Base-by-base conservation (phyloP, 1,284 basidiomycete species). In the Moesziomyces sp. region DNA sequence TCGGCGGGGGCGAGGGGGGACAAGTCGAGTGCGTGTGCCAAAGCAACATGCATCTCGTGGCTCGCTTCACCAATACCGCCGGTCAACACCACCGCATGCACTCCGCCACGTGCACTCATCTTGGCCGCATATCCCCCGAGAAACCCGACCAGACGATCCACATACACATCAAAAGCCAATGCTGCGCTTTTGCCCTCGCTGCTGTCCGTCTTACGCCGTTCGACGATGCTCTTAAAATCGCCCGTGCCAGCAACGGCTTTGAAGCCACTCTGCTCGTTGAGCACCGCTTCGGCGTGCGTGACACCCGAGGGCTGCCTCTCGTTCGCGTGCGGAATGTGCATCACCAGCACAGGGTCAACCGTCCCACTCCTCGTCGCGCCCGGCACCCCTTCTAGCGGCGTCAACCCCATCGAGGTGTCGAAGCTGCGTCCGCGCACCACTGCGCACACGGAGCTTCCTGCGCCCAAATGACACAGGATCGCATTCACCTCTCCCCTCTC, bases 81-180 rank as follows among this genome's bases (percentile, higher is more conserved):
- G 18, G 51, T 53, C 42, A 74, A 65, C 5, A 74, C 71, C n/a
- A 74, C 14, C 18, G 67, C 61, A 35, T 70, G 42, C 1, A 74
- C 50, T 16, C 56, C 61, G 5, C 61, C 60, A 7, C 57, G 49
- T 4, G 14, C 14, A 9, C 65, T n/a, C 45, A 74, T 46, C 49
- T 74, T 74, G 48, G 59, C 40, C 30, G 44, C 46, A 40, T 71
- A 74, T 5, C 53, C 52, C 1, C 72, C 72, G 19, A 74, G 9
- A 30, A 52, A 62, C 2, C 56, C 54, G 13, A 71, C 56, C n/a
- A 74, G 55, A 4, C 68, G 33, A 45, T 74, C 72, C 4, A 74
- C 67, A 54, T 71, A 74, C 16, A 74, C 46, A 38, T 70, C 72
- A 46, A 74, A 74, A 5, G 67, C 58, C 18, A 74, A 28, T 6